Conservation (phyloP, 1,284 basidiomycete genomes). For the Pholiota adiposa region DNA sequence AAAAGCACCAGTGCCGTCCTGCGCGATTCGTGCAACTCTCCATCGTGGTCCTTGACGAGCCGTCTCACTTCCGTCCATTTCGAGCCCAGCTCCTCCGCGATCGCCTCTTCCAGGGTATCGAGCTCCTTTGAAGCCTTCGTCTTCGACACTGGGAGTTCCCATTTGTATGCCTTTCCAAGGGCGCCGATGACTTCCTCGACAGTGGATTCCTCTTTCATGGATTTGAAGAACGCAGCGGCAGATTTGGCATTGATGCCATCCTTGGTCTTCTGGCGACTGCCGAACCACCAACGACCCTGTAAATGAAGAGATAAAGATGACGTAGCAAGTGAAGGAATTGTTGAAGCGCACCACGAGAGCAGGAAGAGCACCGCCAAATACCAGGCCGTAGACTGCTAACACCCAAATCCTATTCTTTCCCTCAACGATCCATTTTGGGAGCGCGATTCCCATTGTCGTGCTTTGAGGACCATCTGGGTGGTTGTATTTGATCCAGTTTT, state of each 20-base stretch:
- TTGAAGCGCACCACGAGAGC: constrained; percentile 70
- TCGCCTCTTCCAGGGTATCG: constrained; percentile 59
- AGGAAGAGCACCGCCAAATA: constrained; percentile 89
- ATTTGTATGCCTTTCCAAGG: constrained; percentile 77
- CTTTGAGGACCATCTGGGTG: constrained; percentile 98
- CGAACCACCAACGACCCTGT: constrained; percentile 97
- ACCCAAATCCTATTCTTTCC: constrained; percentile 93
- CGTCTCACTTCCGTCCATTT: constrained; percentile 55
- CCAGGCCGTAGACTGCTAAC: constrained; percentile 83
- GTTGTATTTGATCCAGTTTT: constrained; percentile 91
- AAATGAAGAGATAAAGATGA: constrained; percentile 1
- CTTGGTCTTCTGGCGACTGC: constrained; percentile 88
- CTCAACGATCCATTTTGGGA: constrained; percentile 95
- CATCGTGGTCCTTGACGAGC: constrained; percentile 38
- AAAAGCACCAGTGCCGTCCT: constrained; percentile 73
- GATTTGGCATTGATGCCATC: constrained; percentile 88
- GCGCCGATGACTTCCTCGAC: constrained; percentile 78
- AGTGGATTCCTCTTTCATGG: constrained; percentile 79
- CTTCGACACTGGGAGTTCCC: constrained; percentile 46
- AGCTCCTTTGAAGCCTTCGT: constrained; percentile 47
- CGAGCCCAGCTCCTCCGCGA: constrained; percentile 52
- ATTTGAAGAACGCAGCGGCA: constrained; percentile 91
- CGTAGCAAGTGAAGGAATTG: constrained; percentile 10
- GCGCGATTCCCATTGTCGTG: constrained; percentile 93
- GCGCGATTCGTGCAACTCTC: constrained; percentile 38